Conservation (phyloP, 441 rosid species). For the Aquilaria agallochum region DNA sequence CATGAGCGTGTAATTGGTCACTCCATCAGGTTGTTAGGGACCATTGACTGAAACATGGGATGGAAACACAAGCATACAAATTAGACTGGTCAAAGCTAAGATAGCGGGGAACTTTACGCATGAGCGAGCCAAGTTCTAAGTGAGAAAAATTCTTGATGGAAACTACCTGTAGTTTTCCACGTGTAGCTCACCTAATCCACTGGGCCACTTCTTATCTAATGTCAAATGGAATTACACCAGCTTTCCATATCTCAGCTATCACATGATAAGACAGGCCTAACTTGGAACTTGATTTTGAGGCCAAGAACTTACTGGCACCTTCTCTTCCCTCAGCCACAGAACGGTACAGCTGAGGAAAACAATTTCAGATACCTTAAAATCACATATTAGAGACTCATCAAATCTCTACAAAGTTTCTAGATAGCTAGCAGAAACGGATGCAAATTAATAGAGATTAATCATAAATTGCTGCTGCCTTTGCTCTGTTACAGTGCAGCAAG, state of each 20-base stretch:
- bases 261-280: constrained; percentile 47
- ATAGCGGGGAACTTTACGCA: constrained; percentile 20
- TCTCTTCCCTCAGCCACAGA: constrained; percentile 11
- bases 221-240: constrained; percentile 46
- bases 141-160: constrained; percentile 31
- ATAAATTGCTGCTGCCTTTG: not conserved
- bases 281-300: constrained; percentile 13
- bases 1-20: constrained; percentile 28
- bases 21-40: constrained; percentile 33
- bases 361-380: not conserved
- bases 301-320: constrained; percentile 7
- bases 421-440: not conserved
- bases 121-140: constrained; percentile 24
- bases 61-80: constrained; percentile 14
- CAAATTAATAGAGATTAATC: not conserved
- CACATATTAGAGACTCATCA: not conserved
- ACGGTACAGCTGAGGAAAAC: not conserved
- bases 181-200: constrained; percentile 74
- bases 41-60: constrained; percentile 27
- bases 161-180: constrained; percentile 66
- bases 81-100: constrained; percentile 43
- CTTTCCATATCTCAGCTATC: constrained; percentile 25
- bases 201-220: constrained; percentile 31
- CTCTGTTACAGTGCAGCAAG: constrained; percentile 8
- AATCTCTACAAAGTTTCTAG: not conserved